Evolutionary conservation across 495 filamentous ascomycete genomes (phyloP).

Genomic region (Penicillium ucsense): DNA sequence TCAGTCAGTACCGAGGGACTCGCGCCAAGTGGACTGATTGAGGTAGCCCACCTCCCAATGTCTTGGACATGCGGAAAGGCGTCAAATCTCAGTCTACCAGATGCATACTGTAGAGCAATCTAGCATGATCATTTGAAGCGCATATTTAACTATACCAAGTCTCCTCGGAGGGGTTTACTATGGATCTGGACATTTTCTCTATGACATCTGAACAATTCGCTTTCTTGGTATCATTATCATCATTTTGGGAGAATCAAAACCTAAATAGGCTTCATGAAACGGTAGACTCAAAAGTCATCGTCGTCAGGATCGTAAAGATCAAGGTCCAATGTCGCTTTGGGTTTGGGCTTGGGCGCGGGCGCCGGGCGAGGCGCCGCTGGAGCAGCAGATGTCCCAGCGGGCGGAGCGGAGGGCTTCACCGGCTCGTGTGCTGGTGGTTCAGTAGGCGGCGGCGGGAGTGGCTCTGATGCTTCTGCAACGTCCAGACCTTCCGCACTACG

Average conservation of each 20-base stretch:
- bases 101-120: too few relatives aligned
- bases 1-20: too few relatives aligned
- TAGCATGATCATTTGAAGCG: too few relatives aligned
- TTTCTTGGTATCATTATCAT: constrained; percentile 12
- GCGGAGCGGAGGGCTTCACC: constrained; percentile 23
- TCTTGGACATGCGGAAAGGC: too few relatives aligned
- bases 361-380: constrained; percentile 14
- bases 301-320: constrained; percentile 41
- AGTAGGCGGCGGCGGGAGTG: constrained; percentile 9
- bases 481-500: constrained; percentile 32
- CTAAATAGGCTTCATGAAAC: constrained; percentile 1
- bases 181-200: background rate
- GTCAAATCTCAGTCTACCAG: too few relatives aligned
- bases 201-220: background rate
- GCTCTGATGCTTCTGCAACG: constrained; percentile 18
- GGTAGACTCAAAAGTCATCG: constrained; percentile 25
- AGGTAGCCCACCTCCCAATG: too few relatives aligned
- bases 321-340: constrained; percentile 32
- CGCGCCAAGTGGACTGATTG: too few relatives aligned
- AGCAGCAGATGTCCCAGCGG: constrained; percentile 24
- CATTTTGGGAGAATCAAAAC: background rate
- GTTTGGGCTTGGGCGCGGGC: constrained; percentile 26
- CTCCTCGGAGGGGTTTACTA: background rate
- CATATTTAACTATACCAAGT: too few relatives aligned
- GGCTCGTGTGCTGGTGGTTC: constrained; percentile 25